Evolutionary conservation across 2,329 filamentous ascomycete genomes (phyloP).

Genomic region (Esteya vermicola): DNA sequence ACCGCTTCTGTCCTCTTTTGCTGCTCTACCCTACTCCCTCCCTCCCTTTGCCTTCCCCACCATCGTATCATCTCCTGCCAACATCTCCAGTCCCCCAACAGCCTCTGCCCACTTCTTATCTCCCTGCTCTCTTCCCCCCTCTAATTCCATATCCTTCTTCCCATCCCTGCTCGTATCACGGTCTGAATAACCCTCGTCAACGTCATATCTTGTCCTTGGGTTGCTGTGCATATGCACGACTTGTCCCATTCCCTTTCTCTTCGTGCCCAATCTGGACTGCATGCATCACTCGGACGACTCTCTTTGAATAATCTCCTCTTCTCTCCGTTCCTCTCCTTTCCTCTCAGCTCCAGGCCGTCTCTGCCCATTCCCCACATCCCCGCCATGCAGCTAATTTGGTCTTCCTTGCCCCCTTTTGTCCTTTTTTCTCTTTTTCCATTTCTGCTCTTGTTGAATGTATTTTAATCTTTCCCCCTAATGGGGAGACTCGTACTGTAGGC

Average conservation of each 20-base stretch:
- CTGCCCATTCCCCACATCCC: not conserved
- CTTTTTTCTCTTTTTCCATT: not conserved
- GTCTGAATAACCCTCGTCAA: no score
- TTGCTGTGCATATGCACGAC: no score
- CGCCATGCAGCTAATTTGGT: no score
- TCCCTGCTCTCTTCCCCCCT: no score
- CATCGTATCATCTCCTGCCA: not conserved
- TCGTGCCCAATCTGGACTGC: not conserved
- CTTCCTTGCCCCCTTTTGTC: not conserved
- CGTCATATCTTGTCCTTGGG: no score
- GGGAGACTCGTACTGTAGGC: no score
- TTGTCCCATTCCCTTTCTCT: not conserved
- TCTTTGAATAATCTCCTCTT: not conserved
- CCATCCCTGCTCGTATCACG: no score
- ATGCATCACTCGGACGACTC: not conserved
- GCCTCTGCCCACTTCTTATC: not conserved
- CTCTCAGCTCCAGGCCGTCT: not conserved
- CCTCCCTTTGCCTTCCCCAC: not conserved
- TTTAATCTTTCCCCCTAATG: not conserved
- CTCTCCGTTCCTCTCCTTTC: not conserved
- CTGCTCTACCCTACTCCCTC: not conserved
- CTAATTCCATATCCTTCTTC: no score
- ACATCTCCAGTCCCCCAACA: not conserved
- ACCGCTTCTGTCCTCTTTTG: not conserved
- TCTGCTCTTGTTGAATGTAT: constrained; percentile 1